Percentiles rank a stretch among this genome's conserved stretches.
Conservation (phyloP, 192 early-diverging fungal genomes). For the Funneliformis mosseae region DNA sequence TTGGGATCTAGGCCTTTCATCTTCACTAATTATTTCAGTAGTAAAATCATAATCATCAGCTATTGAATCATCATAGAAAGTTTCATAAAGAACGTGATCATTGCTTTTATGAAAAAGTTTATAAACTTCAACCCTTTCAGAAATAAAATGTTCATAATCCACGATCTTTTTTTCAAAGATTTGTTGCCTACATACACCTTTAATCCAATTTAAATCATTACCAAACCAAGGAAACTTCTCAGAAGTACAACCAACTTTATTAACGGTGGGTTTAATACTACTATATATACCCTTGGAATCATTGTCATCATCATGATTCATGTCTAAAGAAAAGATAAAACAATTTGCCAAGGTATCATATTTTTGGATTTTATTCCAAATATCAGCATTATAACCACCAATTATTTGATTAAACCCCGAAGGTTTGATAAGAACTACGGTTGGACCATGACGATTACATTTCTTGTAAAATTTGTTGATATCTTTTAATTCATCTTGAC, state of each 20-base stretch:
- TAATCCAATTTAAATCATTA: not conserved
- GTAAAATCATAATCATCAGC: not conserved
- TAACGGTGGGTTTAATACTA: not conserved
- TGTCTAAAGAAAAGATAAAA: slow-evolving; percentile 23
- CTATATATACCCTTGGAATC: not conserved
- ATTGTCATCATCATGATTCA: not conserved
- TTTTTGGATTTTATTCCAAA: not conserved
- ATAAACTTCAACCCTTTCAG: not conserved
- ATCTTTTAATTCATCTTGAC: slow-evolving; percentile 12
- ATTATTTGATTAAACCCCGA: not conserved
- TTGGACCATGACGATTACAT: slow-evolving; percentile 7
- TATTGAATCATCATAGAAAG: not conserved
- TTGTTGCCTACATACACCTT: not conserved
- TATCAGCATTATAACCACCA: slow-evolving; percentile 22
- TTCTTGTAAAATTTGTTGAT: not conserved
- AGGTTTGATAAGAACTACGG: slow-evolving; percentile 14
- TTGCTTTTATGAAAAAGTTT: not conserved
- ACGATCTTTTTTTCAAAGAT: not conserved
- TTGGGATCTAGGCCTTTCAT: no score
- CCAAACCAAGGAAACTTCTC: not conserved
- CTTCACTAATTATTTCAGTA: not conserved
- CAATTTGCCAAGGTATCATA: not conserved
- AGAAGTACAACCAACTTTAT: not conserved
- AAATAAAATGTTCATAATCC: not conserved
- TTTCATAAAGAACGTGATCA: not conserved